Percentiles rank a stretch among this genome's conserved stretches.
Evolutionary conservation across 2,329 filamentous ascomycete genomes (phyloP).

Genomic region (Fonsecaea pedrosoi): DNA sequence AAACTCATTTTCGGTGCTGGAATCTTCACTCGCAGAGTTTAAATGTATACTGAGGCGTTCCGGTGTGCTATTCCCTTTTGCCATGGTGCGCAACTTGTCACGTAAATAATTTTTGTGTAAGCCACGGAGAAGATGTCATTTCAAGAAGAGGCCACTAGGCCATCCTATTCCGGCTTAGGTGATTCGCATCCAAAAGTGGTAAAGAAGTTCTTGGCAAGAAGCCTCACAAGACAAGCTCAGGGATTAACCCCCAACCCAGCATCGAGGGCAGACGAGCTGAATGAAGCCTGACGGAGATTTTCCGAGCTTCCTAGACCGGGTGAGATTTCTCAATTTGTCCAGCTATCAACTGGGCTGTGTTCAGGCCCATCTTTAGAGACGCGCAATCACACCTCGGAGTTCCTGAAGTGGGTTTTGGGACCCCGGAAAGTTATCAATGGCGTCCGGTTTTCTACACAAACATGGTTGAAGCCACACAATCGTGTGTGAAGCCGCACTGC

Average conservation of each 20-base stretch:
- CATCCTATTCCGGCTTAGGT: background rate
- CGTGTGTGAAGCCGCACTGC: background rate
- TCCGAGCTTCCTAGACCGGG: background rate
- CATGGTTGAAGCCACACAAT: background rate
- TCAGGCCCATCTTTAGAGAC: background rate
- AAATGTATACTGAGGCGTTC: background rate
- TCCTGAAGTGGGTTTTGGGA: background rate
- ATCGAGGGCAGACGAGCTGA: background rate
- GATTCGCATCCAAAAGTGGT: no score
- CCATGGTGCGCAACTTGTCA: constrained; percentile 9
- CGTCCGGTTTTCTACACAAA: background rate
- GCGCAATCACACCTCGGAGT: background rate
- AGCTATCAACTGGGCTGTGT: background rate
- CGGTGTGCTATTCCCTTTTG: background rate
- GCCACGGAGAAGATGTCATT: background rate
- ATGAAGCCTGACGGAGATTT: constrained; percentile 1
- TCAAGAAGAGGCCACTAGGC: no score
- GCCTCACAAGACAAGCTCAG: no score
- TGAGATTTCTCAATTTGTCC: background rate
- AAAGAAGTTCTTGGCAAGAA: no score
- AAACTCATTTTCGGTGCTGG: constrained; percentile 25
- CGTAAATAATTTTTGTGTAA: background rate
- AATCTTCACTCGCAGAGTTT: constrained; percentile 1
- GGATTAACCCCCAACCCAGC: no score
- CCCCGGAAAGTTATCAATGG: background rate